These are phyloP conservation scores for Coemansia nantahalensis DNA, from an alignment of 192 early-diverging fungal genomes.

Conservation along the genomic window DNA sequence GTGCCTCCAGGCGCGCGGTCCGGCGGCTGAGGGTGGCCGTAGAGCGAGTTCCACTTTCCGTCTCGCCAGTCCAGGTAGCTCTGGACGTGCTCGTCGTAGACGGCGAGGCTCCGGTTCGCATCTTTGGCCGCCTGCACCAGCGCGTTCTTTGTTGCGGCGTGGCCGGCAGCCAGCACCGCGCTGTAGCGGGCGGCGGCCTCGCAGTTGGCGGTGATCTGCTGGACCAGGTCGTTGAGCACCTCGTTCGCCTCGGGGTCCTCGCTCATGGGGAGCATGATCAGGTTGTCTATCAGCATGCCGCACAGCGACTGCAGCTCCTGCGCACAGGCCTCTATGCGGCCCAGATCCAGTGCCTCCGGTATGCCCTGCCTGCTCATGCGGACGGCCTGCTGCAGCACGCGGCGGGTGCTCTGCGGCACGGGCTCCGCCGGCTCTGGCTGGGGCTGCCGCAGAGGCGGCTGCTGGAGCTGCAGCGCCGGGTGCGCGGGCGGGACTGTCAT, in stretches of 20 bases:
- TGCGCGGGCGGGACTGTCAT: not conserved
- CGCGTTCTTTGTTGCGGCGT: not conserved
- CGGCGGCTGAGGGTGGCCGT: too few relatives aligned
- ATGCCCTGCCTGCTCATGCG: too few relatives aligned
- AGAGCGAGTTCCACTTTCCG: too few relatives aligned
- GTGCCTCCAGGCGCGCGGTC: too few relatives aligned
- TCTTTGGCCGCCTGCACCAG: slow-evolving; percentile 14
- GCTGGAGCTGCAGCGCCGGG: too few relatives aligned
- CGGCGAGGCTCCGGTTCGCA: slow-evolving; percentile 4
- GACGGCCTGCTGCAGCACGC: too few relatives aligned
- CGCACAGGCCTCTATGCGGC: slow-evolving; percentile 7
- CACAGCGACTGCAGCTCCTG: slow-evolving; percentile 21
- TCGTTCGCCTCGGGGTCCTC: too few relatives aligned
- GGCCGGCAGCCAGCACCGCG: slow-evolving; percentile 1
- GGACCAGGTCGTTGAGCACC: slow-evolving; percentile 17
- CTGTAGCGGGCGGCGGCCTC: slow-evolving; percentile 6
- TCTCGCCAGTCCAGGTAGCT: not conserved
- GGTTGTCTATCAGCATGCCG: slow-evolving; percentile 28
- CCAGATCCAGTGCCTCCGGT: not conserved
- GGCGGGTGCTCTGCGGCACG: too few relatives aligned
- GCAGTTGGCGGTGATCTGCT: not conserved
- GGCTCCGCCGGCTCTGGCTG: too few relatives aligned
- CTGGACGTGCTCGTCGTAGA: slow-evolving; percentile 8
- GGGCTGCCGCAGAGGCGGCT: not conserved
- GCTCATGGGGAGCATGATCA: too few relatives aligned